These are phyloP conservation scores for Globisporangium cystogenes DNA, from an alignment of 352 stramenopile species.

Conservation along the genomic window DNA sequence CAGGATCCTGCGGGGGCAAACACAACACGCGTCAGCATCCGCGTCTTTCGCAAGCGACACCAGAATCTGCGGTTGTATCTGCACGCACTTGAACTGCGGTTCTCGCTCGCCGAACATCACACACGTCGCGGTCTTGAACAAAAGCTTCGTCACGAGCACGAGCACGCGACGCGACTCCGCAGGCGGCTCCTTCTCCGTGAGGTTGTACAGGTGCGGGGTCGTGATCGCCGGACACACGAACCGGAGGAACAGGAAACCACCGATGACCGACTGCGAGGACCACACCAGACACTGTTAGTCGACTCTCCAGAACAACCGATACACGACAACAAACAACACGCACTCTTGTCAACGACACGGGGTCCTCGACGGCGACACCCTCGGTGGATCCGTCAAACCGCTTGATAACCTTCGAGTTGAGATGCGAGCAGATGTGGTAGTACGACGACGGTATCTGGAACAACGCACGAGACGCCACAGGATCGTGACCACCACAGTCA, in stretches of 20 bases:
- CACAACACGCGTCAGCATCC: neutral
- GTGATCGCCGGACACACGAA: slow-evolving; percentile 88
- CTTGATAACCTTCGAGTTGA: slow-evolving; percentile 66
- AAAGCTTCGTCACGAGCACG: slow-evolving; percentile 84
- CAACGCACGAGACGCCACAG: neutral
- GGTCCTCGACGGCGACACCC: slow-evolving; percentile 49
- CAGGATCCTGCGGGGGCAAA: slow-evolving; percentile 38
- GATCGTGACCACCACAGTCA: slow-evolving; percentile 1
- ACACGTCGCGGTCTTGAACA: slow-evolving; percentile 86
- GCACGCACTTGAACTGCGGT: slow-evolving; percentile 64
- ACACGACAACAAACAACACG: slow-evolving; percentile 1
- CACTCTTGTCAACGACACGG: slow-evolving; percentile 48
- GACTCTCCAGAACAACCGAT: neutral
- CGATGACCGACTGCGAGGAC: slow-evolving; percentile 60
- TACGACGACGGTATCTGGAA: slow-evolving; percentile 60
- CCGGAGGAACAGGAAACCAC: slow-evolving; percentile 84
- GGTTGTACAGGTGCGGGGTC: slow-evolving; percentile 78
- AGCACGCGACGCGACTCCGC: slow-evolving; percentile 74
- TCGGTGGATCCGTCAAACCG: slow-evolving; percentile 63
- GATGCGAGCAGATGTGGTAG: slow-evolving; percentile 71
- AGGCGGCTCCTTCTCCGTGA: slow-evolving; percentile 63
- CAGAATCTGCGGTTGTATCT: neutral
- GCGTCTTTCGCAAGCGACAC: neutral
- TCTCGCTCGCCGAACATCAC: slow-evolving; percentile 85
- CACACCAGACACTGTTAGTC: neutral